Base-by-base conservation (phyloP, 2,329 filamentous ascomycete genomes). In the Alternaria sp. region DNA sequence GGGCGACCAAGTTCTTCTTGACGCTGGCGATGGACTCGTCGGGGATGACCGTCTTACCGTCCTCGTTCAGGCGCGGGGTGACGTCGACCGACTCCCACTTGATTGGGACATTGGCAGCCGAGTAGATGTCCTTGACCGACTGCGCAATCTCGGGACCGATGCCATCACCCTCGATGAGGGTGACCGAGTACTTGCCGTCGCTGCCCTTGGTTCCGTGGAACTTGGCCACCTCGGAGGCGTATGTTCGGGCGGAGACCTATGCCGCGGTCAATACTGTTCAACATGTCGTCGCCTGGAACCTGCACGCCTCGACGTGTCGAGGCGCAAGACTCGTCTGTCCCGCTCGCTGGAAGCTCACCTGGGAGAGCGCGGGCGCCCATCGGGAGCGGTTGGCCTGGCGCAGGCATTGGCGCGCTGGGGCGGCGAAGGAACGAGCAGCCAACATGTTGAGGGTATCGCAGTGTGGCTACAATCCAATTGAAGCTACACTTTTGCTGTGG, bases 91-190 rank as follows among this genome's bases (percentile, higher is more conserved):
- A 90, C 82, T 99, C 96, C 95, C 95, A 99, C 79, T 94, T 89
- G 81, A 99, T 91, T 65, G 95, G 95, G 62, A 96, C 94, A 81
- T 96, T 92, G 75, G 95, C 95, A 74, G 95, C 95, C 75, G 89
- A 87, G 85, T 97, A 99, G 83, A 99, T 99, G 81, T 97, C 92
- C 89, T 98, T 99, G 78, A 99, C 94, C 51, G 95, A 96, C 83
- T 97, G 90, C 69, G 95, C 89, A 79, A 99, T 99, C 85, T 99
- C 94, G 67, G 95, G 95, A 64, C 95, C 95, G 80, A 99, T 99
- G 80, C 95, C 95, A 78, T 99, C 96, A 83, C 96, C 95, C 87
- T 99, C 96, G 71, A 99, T 99, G 83, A 99, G 86, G 74, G 92
- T 94, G 77, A 99, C 95, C 59, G 92, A 91, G 87, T 91, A 99